These are phyloP conservation scores for Nadsonia fulvescens DNA, from an alignment of 805 yeast genomes.

Conservation along the genomic window DNA sequence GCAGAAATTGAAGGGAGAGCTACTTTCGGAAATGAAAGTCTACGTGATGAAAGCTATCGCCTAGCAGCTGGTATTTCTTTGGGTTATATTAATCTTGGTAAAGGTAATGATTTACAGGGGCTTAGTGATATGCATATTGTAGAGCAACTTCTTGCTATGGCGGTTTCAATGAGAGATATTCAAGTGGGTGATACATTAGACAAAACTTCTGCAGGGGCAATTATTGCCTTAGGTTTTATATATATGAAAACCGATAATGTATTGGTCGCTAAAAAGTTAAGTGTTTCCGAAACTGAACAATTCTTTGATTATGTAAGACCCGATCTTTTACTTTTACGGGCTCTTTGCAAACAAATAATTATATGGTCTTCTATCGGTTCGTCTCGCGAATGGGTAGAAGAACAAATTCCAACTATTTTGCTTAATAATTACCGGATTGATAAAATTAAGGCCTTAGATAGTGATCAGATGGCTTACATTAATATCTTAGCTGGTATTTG, in stretches of 20 bases:
- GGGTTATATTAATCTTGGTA: constrained; percentile 71
- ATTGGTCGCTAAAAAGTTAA: constrained; percentile 41
- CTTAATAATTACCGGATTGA: constrained; percentile 16
- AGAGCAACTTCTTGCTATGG: constrained; percentile 39
- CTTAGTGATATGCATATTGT: constrained; percentile 42
- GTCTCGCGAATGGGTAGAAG: constrained; percentile 35
- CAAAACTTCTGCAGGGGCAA: constrained; percentile 52
- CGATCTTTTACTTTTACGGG: constrained; percentile 48
- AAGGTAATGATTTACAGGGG: constrained; percentile 43
- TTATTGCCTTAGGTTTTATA: constrained; percentile 57
- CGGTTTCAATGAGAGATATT: constrained; percentile 35
- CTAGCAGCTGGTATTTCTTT: constrained; percentile 76
- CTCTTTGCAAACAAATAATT: constrained; percentile 45
- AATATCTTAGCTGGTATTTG: constrained; percentile 61
- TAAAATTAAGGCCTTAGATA: constrained; percentile 24
- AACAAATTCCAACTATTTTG: constrained; percentile 34
- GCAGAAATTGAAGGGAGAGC: constrained; percentile 35
- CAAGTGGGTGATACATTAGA: constrained; percentile 41
- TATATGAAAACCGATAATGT: constrained; percentile 48
- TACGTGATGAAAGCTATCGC: constrained; percentile 63
- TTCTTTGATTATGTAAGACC: constrained; percentile 60
- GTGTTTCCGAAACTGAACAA: constrained; percentile 40
- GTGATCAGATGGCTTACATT: constrained; percentile 44
- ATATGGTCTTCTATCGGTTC: constrained; percentile 50
- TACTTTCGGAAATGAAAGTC: constrained; percentile 13